A percentile compares a stretch with the other conserved stretches of the same genome.
phyloP scores from a whole-genome alignment of 768 basidiomycete genomes.

The Russula earlei region DNA sequence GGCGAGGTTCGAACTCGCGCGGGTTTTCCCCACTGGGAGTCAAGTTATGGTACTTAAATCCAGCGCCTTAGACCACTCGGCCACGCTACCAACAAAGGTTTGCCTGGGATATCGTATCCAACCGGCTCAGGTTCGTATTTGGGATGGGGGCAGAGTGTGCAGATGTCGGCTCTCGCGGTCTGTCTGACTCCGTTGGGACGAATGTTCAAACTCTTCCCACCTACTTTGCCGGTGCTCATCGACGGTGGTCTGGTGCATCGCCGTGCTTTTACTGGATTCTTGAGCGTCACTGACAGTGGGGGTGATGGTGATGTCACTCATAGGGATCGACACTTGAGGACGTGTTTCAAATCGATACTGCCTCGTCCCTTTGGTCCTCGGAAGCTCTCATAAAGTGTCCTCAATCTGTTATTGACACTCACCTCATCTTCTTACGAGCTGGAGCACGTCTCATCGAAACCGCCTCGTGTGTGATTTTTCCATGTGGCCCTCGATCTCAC shows the following conservation, averaged over 20 bases:
- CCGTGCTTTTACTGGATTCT: background rate
- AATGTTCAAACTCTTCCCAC: background rate
- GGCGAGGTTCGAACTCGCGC: slow-evolving; percentile 91
- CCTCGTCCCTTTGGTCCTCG: slow-evolving; percentile 65
- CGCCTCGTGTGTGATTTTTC: slow-evolving; percentile 43
- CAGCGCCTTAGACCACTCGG: slow-evolving; percentile 91
- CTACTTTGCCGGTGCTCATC: background rate
- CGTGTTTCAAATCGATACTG: slow-evolving; percentile 36
- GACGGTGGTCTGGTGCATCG: slow-evolving; percentile 17
- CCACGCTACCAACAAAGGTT: slow-evolving; percentile 73
- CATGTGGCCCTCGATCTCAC: background rate
- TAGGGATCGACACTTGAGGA: slow-evolving; percentile 60
- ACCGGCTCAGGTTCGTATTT: too few species aligned
- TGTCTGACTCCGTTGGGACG: too few species aligned
- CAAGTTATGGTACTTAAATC: slow-evolving; percentile 58
- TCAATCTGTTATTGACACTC: slow-evolving; percentile 45
- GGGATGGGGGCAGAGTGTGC: too few species aligned
- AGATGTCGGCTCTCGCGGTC: too few species aligned
- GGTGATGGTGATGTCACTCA: background rate
- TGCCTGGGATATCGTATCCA: too few species aligned
- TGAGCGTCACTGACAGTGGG: background rate
- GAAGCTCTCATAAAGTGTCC: slow-evolving; percentile 46
- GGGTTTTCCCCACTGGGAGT: slow-evolving; percentile 78
- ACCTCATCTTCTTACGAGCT: slow-evolving; percentile 52
- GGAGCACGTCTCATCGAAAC: slow-evolving; percentile 62